Percentiles rank a stretch among this genome's conserved stretches.
phyloP scores from a whole-genome alignment of 768 basidiomycete species.

The Pleurotus salmoneostramineus region DNA sequence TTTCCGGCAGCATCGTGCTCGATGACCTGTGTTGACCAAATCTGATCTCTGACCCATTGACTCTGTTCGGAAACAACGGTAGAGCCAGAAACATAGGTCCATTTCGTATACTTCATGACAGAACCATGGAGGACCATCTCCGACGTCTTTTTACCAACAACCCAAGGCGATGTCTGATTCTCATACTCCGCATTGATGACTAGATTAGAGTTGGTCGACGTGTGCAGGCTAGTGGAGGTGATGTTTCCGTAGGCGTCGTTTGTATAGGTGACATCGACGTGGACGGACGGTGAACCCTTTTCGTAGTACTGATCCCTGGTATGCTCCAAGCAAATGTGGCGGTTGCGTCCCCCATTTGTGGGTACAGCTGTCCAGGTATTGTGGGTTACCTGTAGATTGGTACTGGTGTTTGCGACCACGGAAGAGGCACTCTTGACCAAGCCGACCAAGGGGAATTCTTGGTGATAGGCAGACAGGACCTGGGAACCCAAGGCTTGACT shows the following conservation, averaged over 20 bases:
- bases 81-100: background rate
- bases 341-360: background rate
- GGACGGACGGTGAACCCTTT: background rate
- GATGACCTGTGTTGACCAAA: background rate
- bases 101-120: conserved; percentile 4
- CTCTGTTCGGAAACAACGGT: background rate
- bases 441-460: conserved; percentile 1
- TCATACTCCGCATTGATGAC: background rate
- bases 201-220: background rate
- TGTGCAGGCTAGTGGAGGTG: background rate
- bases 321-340: background rate
- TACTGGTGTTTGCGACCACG: background rate
- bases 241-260: conserved; percentile 1
- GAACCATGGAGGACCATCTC: background rate
- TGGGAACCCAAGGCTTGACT: background rate
- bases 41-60: background rate
- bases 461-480: background rate
- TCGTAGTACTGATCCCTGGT: conserved; percentile 1
- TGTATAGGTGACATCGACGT: background rate
- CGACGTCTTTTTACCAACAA: conserved; percentile 6
- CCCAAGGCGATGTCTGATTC: background rate
- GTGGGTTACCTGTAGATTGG: background rate
- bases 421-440: background rate
- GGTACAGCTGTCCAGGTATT: background rate
- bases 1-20: background rate